Percentiles rank a stretch among this genome's conserved stretches.
Evolutionary conservation across 495 filamentous ascomycete species (phyloP).

Genomic region (Extremus antarcticus): DNA sequence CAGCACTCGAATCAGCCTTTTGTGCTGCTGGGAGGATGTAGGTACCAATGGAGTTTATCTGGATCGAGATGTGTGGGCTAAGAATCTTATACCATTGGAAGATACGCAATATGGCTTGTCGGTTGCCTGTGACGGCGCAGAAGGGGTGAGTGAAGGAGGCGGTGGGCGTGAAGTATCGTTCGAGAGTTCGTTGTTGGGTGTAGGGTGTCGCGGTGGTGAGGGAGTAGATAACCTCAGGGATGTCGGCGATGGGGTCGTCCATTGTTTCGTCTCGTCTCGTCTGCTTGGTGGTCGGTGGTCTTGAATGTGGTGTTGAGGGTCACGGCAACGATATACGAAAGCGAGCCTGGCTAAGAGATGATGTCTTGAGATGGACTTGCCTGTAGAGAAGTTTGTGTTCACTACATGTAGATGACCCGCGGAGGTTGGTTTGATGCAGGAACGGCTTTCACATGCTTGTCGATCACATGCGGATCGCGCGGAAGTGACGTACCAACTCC

Average conservation of each 20-base stretch:
- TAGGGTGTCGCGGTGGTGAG: constrained; percentile 55
- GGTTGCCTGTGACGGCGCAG: constrained; percentile 51
- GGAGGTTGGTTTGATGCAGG: too few relatives aligned
- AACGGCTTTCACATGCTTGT: background rate
- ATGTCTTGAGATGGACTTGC: too few relatives aligned
- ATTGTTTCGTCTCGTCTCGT: too few relatives aligned
- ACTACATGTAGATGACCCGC: too few relatives aligned
- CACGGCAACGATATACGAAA: too few relatives aligned
- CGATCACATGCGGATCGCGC: background rate
- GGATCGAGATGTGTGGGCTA: constrained; percentile 59
- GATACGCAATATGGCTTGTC: constrained; percentile 53
- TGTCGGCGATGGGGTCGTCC: constrained; percentile 37
- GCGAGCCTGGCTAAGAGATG: too few relatives aligned
- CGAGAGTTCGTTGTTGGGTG: constrained; percentile 50
- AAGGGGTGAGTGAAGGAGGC: constrained; percentile 72
- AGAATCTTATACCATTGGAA: constrained; percentile 84
- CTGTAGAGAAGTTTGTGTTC: too few relatives aligned
- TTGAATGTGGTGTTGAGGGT: background rate
- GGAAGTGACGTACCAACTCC: background rate
- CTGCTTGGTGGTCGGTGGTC: too few relatives aligned
- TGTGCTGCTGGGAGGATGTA: too few relatives aligned
- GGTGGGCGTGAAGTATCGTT: constrained; percentile 57
- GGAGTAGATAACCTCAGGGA: constrained; percentile 50
- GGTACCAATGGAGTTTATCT: constrained; percentile 58
- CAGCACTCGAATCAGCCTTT: too few relatives aligned